phyloP scores from a whole-genome alignment of 371 early-diverging fungal species.

The Mucor circinelloides region DNA sequence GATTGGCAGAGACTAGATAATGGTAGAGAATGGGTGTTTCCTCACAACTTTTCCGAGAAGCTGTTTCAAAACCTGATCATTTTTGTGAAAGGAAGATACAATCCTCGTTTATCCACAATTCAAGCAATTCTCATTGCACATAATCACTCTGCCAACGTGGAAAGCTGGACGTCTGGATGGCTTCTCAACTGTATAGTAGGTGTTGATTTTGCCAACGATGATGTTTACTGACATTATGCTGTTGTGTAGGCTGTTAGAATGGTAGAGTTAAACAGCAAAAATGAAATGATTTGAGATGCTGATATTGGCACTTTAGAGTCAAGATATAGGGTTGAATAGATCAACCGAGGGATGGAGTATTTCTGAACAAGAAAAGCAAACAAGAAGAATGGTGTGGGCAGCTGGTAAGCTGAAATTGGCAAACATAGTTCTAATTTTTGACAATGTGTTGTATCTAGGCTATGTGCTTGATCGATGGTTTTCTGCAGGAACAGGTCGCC shows the following conservation, averaged over 20 bases:
- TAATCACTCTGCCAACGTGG: constrained; percentile 34
- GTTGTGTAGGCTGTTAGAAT: constrained; percentile 25
- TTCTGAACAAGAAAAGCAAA: constrained; percentile 45
- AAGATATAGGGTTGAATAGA: constrained; percentile 58
- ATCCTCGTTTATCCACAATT: constrained; percentile 30
- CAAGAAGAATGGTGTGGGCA: constrained; percentile 59
- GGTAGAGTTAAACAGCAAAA: constrained; percentile 9
- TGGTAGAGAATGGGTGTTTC: constrained; percentile 7
- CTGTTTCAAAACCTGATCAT: constrained; percentile 5
- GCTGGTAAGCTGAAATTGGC: neutral
- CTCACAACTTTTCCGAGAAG: neutral
- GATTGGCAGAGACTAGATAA: constrained; percentile 5
- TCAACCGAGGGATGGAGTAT: constrained; percentile 40
- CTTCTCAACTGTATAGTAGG: constrained; percentile 34
- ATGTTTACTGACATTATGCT: neutral
- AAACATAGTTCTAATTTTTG: too few species aligned
- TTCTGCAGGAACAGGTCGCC: constrained; percentile 31
- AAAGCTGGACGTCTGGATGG: constrained; percentile 27
- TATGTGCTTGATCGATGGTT: constrained; percentile 52
- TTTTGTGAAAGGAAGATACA: constrained; percentile 5
- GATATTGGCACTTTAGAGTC: constrained; percentile 26
- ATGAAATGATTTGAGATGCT: neutral
- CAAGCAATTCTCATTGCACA: constrained; percentile 41
- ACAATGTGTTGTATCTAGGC: too few species aligned
- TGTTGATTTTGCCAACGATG: too few species aligned